Evolutionary conservation across 805 yeast species (phyloP).

Genomic region (Saturnispora sanitii): DNA sequence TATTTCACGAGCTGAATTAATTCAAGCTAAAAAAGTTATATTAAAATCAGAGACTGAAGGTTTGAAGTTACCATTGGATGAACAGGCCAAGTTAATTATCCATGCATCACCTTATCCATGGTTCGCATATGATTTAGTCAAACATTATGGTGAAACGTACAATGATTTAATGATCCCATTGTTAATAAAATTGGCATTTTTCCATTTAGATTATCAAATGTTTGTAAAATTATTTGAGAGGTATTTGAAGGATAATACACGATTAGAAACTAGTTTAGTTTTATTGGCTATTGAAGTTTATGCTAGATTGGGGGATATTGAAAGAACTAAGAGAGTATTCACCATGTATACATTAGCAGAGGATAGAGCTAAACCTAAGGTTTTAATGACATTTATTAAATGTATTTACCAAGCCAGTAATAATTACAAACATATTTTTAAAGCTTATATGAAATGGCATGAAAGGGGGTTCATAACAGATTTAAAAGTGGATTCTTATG

Average conservation of each 20-base stretch:
- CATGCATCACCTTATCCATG: constrained; percentile 11
- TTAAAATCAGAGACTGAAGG: constrained; percentile 5
- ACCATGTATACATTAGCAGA: constrained; percentile 22
- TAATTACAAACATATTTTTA: constrained; percentile 18
- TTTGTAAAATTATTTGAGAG: constrained; percentile 16
- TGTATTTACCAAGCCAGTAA: constrained; percentile 15
- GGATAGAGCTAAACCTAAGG: constrained; percentile 10
- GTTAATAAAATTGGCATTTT: constrained; percentile 15
- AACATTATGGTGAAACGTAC: constrained; percentile 14
- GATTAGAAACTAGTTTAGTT: constrained; percentile 13
- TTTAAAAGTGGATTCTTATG: constrained; percentile 17
- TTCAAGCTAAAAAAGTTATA: constrained; percentile 9
- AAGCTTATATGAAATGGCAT: constrained; percentile 22
- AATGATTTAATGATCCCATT: constrained; percentile 12
- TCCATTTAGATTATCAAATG: constrained; percentile 17
- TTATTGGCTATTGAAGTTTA: constrained; percentile 19
- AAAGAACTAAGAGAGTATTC: constrained; percentile 22
- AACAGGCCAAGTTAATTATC: constrained; percentile 19
- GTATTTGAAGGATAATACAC: constrained; percentile 7
- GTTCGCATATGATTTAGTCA: constrained; percentile 15
- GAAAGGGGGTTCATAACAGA: constrained; percentile 13
- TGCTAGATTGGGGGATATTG: constrained; percentile 19
- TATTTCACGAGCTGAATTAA: constrained; percentile 5
- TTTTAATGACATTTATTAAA: constrained; percentile 18
- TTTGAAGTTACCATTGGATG: constrained; percentile 15